Evolutionary conservation across 805 yeast species (phyloP).

Genomic region (Yarrowia porcina): DNA sequence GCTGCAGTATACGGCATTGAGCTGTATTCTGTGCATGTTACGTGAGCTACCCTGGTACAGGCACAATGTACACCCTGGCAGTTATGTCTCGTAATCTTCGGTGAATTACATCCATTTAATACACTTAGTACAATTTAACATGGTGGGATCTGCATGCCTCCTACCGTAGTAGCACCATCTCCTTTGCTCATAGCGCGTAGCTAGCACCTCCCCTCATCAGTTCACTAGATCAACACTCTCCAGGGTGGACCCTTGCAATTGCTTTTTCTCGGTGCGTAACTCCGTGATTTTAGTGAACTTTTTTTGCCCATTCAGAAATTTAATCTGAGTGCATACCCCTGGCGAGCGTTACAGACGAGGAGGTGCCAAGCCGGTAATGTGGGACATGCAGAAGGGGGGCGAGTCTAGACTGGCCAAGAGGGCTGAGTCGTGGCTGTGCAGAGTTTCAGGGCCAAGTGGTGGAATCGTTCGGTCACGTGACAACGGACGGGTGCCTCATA

Average conservation of each 20-base stretch:
- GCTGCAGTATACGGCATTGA: neutral
- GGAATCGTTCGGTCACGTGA: too few relatives aligned
- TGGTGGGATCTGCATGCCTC: too few relatives aligned
- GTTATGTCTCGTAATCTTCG: too few relatives aligned
- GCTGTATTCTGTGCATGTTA: neutral
- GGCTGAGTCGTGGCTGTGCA: neutral
- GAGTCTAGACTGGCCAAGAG: neutral
- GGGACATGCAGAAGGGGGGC: neutral
- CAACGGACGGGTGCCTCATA: too few relatives aligned
- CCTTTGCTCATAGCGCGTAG: too few relatives aligned
- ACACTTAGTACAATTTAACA: too few relatives aligned
- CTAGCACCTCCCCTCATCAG: too few relatives aligned
- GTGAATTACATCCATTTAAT: too few relatives aligned
- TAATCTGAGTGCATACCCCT: conserved; percentile 12
- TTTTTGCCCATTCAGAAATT: neutral
- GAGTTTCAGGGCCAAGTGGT: neutral
- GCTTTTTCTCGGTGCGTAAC: conserved; percentile 10
- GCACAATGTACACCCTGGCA: too few relatives aligned
- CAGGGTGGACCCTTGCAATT: neutral
- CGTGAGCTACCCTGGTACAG: too few relatives aligned
- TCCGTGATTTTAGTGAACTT: neutral
- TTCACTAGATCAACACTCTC: too few relatives aligned
- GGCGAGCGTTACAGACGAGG: conserved; percentile 5
- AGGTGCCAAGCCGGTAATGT: conserved; percentile 7
- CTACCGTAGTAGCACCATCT: too few relatives aligned